phyloP scores from a whole-genome alignment of 768 basidiomycete species.

The Pulveroboletus ravenelii region DNA sequence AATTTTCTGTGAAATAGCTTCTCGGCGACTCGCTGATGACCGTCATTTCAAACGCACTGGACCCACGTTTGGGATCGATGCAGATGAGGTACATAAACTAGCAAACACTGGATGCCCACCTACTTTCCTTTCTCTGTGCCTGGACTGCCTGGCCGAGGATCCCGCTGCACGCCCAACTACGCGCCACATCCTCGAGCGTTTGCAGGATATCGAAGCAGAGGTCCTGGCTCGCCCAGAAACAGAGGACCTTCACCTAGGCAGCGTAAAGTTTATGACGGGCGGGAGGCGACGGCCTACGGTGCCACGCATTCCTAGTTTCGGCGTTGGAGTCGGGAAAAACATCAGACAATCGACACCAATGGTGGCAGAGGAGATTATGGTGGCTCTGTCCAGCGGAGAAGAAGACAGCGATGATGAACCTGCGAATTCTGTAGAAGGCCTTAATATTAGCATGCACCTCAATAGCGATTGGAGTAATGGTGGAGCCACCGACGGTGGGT shows the following conservation, averaged over 20 bases:
- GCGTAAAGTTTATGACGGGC: constrained; percentile 75
- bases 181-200: constrained; percentile 69
- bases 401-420: constrained; percentile 66
- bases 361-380: constrained; percentile 33
- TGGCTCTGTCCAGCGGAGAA: constrained; percentile 39
- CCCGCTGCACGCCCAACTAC: constrained; percentile 72
- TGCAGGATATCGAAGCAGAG: constrained; percentile 79
- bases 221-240: constrained; percentile 65
- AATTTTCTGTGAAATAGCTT: constrained; percentile 88
- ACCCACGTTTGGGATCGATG: constrained; percentile 76
- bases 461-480: constrained; percentile 40
- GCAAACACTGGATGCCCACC: constrained; percentile 75
- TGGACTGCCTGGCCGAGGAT: constrained; percentile 69
- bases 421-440: constrained; percentile 51
- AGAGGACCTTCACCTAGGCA: constrained; percentile 76
- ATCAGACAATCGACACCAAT: constrained; percentile 38
- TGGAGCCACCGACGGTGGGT: constrained; percentile 34
- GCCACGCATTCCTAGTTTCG: constrained; percentile 87
- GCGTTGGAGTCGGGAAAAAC: constrained; percentile 61
- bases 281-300: constrained; percentile 55
- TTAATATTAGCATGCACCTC: constrained; percentile 46
- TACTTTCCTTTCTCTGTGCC: constrained; percentile 67
- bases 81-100: constrained; percentile 60
- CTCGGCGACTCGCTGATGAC: constrained; percentile 82
- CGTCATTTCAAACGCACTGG: constrained; percentile 69